phyloP scores from a whole-genome alignment of 2,329 filamentous ascomycete genomes.

The Penicillium sp. region DNA sequence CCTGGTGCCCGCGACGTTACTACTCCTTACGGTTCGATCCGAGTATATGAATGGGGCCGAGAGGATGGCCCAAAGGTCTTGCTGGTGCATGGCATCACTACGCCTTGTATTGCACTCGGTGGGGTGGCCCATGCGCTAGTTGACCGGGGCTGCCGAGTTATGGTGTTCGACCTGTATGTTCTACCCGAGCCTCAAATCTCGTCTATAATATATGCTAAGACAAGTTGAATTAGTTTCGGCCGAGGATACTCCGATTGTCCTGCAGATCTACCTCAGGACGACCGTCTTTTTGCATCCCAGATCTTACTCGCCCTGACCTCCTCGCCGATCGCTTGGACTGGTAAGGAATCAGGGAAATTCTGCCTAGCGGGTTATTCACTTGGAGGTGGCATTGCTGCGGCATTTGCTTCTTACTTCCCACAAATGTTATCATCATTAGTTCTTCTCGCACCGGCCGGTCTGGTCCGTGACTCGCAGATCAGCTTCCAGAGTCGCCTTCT shows the following conservation, averaged over 20 bases:
- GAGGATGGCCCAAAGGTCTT: conserved; percentile 72
- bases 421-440: conserved; percentile 70
- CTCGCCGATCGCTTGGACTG: conserved; percentile 70
- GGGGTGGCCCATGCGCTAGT: conserved; percentile 69
- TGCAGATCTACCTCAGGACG: conserved; percentile 68
- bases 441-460: conserved; percentile 77
- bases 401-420: conserved; percentile 72
- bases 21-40: conserved; percentile 66
- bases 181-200: not conserved
- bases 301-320: conserved; percentile 72
- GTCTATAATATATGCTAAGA: not conserved
- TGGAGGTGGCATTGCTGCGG: conserved; percentile 72
- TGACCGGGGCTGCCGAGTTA: conserved; percentile 70
- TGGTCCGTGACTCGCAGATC: conserved; percentile 70
- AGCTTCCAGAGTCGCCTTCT: conserved; percentile 65
- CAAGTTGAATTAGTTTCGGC: conserved; percentile 51
- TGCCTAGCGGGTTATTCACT: conserved; percentile 79
- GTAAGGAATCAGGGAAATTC: conserved; percentile 58
- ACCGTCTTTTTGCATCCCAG: conserved; percentile 73
- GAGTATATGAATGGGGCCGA: conserved; percentile 82
- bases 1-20: conserved; percentile 65
- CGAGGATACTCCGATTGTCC: conserved; percentile 78
- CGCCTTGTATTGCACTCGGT: conserved; percentile 72
- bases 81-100: conserved; percentile 80
- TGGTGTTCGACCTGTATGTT: conserved; percentile 69